Evolutionary conservation across 495 filamentous ascomycete species (phyloP).

Genomic region (Neurospora sp.): DNA sequence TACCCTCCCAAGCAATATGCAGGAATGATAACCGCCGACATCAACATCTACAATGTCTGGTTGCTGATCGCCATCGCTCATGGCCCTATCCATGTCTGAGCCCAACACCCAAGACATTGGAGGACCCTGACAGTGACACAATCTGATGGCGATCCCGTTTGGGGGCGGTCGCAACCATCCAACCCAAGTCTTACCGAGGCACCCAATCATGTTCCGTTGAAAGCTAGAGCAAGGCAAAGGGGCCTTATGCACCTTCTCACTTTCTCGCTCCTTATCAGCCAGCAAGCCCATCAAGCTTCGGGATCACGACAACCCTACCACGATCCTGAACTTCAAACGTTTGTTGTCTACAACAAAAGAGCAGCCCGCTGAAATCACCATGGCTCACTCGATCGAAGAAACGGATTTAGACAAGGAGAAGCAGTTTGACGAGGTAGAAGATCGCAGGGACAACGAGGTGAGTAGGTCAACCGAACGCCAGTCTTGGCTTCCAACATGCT

Average conservation of each 20-base stretch:
- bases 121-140: neutral
- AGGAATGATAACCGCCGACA: neutral
- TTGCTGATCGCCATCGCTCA: neutral
- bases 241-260: too few species aligned
- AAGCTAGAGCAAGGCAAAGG: too few species aligned
- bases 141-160: neutral
- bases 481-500: neutral
- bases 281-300: neutral
- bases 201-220: neutral
- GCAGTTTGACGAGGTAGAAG: neutral
- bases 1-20: neutral
- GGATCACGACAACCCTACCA: neutral
- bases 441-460: neutral
- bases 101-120: neutral
- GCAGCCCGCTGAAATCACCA: neutral
- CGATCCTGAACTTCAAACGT: neutral
- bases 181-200: neutral
- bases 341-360: neutral
- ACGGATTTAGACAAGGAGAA: neutral
- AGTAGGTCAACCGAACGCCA: neutral
- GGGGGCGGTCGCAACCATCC: too few species aligned
- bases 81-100: neutral
- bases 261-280: neutral
- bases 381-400: neutral
- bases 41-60: neutral